Base-by-base conservation (phyloP, 164 flowering plant genomes). In the Stephania cephalantha region DNA sequence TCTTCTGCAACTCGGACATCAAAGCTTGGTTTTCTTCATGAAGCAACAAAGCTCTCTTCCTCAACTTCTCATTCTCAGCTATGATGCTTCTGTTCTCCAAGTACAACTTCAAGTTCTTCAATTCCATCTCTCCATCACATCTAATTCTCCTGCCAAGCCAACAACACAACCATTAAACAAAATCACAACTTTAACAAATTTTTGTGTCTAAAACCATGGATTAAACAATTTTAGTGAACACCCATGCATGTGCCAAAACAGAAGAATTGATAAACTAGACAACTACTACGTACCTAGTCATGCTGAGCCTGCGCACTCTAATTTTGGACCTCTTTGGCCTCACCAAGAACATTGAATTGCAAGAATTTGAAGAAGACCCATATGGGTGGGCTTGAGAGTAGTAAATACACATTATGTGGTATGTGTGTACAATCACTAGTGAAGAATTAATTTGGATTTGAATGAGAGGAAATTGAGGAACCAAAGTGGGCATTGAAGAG, bases 11-110 rank as follows among this genome's bases (percentile, higher is more conserved):
- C 75, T 82, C 85, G 72, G 78, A 75, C 35, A 81, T 50, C 78
- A 90, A 68, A 67, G 72, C 76, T 72, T 75, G 79, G 64, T 90
- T 88, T 79, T 90, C 94, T 79, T 84, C 80, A 71, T 71, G 83
- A 17, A 90, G 90, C 18, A 82, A 76, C 18, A 79, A n/a, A 44
- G 88, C 94, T 75, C 85, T 82, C 74, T 78, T 73, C 58, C 81
- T 87, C 75, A 90, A 80, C 80, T 74, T 84, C 75, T 83, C 85
- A 74, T 90, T 90, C 81, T 83, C 88, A 52, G 79, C 79, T 48
- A 87, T 85, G 48, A 90, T 86, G 79, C 81, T 86, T 77, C 80
- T 71, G 81, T 90, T 90, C 84, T 84, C 80, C 85, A 85, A 79
- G 77, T 82, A 87, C 53, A 90, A 81, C 75, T 83, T 85, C 85